Conservation (phyloP, 2,329 filamentous ascomycete genomes). For the Ceratocystis cubensis region DNA sequence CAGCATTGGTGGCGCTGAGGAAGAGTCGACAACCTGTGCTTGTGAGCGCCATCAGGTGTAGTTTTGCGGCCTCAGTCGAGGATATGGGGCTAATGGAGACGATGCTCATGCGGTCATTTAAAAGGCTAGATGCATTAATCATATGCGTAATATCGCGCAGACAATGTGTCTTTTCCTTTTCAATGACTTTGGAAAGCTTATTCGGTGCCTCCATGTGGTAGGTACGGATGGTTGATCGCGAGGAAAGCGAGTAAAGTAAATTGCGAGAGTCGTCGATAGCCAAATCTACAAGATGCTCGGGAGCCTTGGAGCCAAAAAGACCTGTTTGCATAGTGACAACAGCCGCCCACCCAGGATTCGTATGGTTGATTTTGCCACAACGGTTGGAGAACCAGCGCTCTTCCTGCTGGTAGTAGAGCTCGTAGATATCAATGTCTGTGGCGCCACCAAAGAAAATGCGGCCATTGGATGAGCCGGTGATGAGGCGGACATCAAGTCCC, state of each 20-base stretch:
- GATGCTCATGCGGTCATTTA: slow-evolving; percentile 58
- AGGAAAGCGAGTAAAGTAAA: slow-evolving; percentile 84
- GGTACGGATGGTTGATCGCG: slow-evolving; percentile 74
- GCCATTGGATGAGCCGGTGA: slow-evolving; percentile 70
- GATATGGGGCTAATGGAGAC: slow-evolving; percentile 79
- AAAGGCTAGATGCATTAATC: slow-evolving; percentile 58
- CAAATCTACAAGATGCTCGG: slow-evolving; percentile 63
- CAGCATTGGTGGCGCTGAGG: slow-evolving; percentile 74
- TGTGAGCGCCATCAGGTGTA: slow-evolving; percentile 83
- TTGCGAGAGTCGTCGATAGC: slow-evolving; percentile 78
- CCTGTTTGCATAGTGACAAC: slow-evolving; percentile 42
- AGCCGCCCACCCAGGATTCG: slow-evolving; percentile 56
- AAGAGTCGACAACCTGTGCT: slow-evolving; percentile 84
- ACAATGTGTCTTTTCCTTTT: slow-evolving; percentile 49
- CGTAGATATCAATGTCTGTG: slow-evolving; percentile 75
- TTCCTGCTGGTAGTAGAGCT: slow-evolving; percentile 92
- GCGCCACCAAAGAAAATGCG: slow-evolving; percentile 86
- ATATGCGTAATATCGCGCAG: slow-evolving; percentile 73
- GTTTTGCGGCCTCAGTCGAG: slow-evolving; percentile 61
- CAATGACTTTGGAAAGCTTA: slow-evolving; percentile 50
- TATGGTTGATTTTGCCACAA: slow-evolving; percentile 82
- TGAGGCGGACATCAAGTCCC: slow-evolving; percentile 62
- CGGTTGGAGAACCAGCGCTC: slow-evolving; percentile 91
- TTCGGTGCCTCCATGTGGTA: slow-evolving; percentile 67
- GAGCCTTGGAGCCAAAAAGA: slow-evolving; percentile 39